Evolutionary conservation across 192 early-diverging fungal species (phyloP).

Genomic region (Coemansia aciculifera): DNA sequence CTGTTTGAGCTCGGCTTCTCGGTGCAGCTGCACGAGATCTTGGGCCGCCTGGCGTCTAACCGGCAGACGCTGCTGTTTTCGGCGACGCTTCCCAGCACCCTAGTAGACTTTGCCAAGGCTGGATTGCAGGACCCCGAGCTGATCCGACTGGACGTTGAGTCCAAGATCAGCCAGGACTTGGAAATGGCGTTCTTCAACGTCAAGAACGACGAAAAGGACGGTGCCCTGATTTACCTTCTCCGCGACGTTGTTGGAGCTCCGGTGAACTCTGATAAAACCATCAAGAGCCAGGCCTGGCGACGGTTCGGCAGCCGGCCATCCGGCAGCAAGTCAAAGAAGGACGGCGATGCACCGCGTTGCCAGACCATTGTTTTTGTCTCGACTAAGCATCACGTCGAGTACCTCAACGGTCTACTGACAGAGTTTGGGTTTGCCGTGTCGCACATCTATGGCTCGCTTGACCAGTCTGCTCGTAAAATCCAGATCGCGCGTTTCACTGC

Average conservation of each 20-base stretch:
- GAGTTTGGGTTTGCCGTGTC: slow-evolving; percentile 74
- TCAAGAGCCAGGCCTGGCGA: slow-evolving; percentile 36
- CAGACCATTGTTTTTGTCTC: slow-evolving; percentile 94
- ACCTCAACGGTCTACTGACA: slow-evolving; percentile 72
- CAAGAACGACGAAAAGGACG: slow-evolving; percentile 87
- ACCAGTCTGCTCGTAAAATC: slow-evolving; percentile 86
- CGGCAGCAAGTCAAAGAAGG: not conserved
- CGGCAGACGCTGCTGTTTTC: slow-evolving; percentile 95
- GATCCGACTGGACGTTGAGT: slow-evolving; percentile 91
- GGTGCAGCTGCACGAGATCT: slow-evolving; percentile 91
- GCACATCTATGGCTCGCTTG: slow-evolving; percentile 92
- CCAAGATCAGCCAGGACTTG: slow-evolving; percentile 93
- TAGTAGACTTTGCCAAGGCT: slow-evolving; percentile 97
- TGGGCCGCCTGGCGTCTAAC: slow-evolving; percentile 74
- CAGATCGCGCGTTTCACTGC: slow-evolving; percentile 84
- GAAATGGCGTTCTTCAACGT: slow-evolving; percentile 91
- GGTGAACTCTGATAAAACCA: slow-evolving; percentile 51
- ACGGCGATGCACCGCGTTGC: slow-evolving; percentile 17
- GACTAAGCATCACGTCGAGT: slow-evolving; percentile 99
- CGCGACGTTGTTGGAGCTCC: slow-evolving; percentile 74
- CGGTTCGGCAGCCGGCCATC: slow-evolving; percentile 18
- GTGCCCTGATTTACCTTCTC: slow-evolving; percentile 82
- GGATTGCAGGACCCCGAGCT: slow-evolving; percentile 91
- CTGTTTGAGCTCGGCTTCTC: slow-evolving; percentile 97
- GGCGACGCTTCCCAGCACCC: slow-evolving; percentile 88